Evolutionary conservation across 768 basidiomycete species (phyloP).

Genomic region (Pleurotus giganteus): DNA sequence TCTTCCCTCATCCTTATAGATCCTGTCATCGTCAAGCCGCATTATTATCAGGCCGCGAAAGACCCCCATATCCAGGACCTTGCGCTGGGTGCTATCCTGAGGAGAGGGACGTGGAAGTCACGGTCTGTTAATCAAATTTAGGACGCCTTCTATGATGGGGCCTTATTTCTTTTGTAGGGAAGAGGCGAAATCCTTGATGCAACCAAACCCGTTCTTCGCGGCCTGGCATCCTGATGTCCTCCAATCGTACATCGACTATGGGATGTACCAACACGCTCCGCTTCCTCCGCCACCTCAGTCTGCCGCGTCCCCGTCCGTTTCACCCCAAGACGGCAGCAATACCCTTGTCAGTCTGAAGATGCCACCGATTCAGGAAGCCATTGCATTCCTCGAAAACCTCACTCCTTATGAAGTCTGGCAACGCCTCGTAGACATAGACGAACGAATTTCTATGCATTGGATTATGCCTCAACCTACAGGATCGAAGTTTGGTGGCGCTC

Average conservation of each 20-base stretch:
- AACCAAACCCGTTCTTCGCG: slow-evolving; percentile 61
- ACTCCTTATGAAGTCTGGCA: slow-evolving; percentile 41
- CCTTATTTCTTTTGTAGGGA: slow-evolving; percentile 38
- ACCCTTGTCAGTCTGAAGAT: slow-evolving; percentile 60
- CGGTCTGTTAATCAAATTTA: slow-evolving; percentile 32
- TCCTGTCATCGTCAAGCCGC: slow-evolving; percentile 57
- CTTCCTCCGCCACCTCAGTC: not conserved
- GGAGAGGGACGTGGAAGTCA: slow-evolving; percentile 65
- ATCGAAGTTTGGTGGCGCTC: not conserved
- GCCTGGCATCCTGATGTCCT: slow-evolving; percentile 69
- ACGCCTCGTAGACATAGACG: slow-evolving; percentile 42
- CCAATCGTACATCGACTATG: slow-evolving; percentile 58
- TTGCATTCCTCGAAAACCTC: slow-evolving; percentile 51
- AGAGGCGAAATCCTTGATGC: slow-evolving; percentile 53
- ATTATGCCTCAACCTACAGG: slow-evolving; percentile 37
- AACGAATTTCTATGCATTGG: slow-evolving; percentile 51
- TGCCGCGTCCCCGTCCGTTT: slow-evolving; percentile 7
- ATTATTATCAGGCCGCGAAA: slow-evolving; percentile 10
- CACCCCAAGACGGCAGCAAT: slow-evolving; percentile 25
- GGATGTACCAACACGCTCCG: slow-evolving; percentile 30
- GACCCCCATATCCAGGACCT: slow-evolving; percentile 20
- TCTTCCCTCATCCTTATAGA: slow-evolving; percentile 73
- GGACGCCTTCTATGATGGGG: not conserved
- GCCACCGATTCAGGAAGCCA: slow-evolving; percentile 61
- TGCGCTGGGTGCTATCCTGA: slow-evolving; percentile 45